Conservation (phyloP, 306 rosid genomes). For the Malus asiatica region DNA sequence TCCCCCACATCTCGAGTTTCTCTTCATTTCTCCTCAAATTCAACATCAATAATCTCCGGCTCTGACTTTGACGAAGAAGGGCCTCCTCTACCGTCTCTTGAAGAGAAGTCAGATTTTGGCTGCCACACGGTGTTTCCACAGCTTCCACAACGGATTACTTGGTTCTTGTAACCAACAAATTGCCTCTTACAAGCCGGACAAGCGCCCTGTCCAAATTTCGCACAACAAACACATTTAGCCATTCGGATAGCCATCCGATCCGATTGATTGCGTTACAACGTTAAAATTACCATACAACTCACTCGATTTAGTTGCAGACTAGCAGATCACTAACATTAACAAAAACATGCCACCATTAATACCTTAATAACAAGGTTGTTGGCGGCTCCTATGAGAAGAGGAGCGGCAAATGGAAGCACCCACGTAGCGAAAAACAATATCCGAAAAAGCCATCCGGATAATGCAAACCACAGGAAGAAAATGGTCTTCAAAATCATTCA, state of each 20-base stretch:
- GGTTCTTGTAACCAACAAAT: constrained; percentile 80
- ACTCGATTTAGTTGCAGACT: background rate
- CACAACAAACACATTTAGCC: constrained; percentile 12
- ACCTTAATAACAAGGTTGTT: constrained; percentile 81
- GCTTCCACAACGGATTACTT: constrained; percentile 59
- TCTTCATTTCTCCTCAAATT: constrained; percentile 87
- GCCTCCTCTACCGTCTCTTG: constrained; percentile 42
- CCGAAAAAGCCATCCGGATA: constrained; percentile 97
- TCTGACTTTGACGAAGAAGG: constrained; percentile 49
- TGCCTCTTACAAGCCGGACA: constrained; percentile 90
- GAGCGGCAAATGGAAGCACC: constrained; percentile 95
- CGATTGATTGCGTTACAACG: background rate
- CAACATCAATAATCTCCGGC: constrained; percentile 79
- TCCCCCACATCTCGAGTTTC: background rate
- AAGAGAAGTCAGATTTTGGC: constrained; percentile 68
- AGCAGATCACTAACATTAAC: background rate
- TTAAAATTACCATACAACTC: background rate
- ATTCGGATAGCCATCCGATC: background rate
- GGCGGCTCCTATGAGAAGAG: constrained; percentile 85
- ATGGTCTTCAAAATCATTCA: constrained; percentile 51
- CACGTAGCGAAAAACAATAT: constrained; percentile 60
- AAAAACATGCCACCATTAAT: constrained; percentile 12
- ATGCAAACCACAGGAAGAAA: constrained; percentile 90
- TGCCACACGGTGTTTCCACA: constrained; percentile 98
- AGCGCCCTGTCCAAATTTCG: constrained; percentile 48